A percentile compares a stretch with the other conserved stretches of the same genome.
phyloP scores from a whole-genome alignment of 225 moss, liverwort and hornwort genomes.

The Bryum argenteum region DNA sequence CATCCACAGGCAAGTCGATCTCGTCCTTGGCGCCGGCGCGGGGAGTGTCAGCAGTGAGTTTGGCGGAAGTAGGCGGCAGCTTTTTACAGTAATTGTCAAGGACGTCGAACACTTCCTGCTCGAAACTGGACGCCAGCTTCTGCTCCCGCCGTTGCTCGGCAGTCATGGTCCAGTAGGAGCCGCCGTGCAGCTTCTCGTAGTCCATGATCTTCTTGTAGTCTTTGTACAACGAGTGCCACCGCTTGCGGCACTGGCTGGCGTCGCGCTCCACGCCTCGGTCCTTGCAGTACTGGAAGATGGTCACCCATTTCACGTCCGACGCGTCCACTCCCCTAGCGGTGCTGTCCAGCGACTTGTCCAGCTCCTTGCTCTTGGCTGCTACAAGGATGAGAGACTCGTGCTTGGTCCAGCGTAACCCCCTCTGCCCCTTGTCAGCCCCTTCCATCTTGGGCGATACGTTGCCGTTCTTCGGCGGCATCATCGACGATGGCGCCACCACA shows the following conservation, averaged over 20 bases:
- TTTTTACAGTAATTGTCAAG: slow-evolving; percentile 68
- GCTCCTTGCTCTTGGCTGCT: slow-evolving; percentile 84
- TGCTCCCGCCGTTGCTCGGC: slow-evolving; percentile 81
- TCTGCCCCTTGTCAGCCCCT: slow-evolving; percentile 59
- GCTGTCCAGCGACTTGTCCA: slow-evolving; percentile 80
- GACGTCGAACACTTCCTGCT: slow-evolving; percentile 81
- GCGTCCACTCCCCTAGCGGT: slow-evolving; percentile 57
- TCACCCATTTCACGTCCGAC: slow-evolving; percentile 83
- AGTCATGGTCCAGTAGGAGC: slow-evolving; percentile 79
- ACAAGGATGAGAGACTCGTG: slow-evolving; percentile 81
- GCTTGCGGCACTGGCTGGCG: slow-evolving; percentile 84
- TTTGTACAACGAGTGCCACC: slow-evolving; percentile 93
- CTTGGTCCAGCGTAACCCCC: slow-evolving; percentile 84
- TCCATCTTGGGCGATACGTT: slow-evolving; percentile 60
- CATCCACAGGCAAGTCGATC: slow-evolving; percentile 50
- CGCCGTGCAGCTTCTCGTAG: slow-evolving; percentile 60
- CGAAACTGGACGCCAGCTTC: slow-evolving; percentile 86
- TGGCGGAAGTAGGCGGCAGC: slow-evolving; percentile 50
- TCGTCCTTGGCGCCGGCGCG: slow-evolving; percentile 54
- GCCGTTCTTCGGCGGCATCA: slow-evolving; percentile 47
- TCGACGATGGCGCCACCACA: slow-evolving; percentile 16
- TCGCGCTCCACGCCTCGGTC: slow-evolving; percentile 75
- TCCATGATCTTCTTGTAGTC: slow-evolving; percentile 97
- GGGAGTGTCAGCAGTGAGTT: slow-evolving; percentile 35
- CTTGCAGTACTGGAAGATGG: slow-evolving; percentile 79